Evolutionary conservation across 768 basidiomycete species (phyloP).

Genomic region (Rhodotorula kratochvilovae): DNA sequence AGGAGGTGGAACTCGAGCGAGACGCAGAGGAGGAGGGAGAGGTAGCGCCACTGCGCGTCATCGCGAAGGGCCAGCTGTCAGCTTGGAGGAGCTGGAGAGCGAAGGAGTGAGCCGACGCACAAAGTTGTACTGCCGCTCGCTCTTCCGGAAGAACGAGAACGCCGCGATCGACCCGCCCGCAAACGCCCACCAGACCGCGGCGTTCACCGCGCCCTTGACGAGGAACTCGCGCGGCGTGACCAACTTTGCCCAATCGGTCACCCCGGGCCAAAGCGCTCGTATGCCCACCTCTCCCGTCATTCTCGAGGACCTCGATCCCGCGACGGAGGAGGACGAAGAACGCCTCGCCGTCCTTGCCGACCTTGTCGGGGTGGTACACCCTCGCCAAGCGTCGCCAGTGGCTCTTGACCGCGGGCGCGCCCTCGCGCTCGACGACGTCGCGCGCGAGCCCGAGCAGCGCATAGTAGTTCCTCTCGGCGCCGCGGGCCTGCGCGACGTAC

Average conservation of each 20-base stretch:
- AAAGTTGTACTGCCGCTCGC: constrained; percentile 63
- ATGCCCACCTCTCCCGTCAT: constrained; percentile 77
- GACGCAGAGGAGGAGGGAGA: constrained; percentile 53
- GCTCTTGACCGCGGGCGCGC: constrained; percentile 54
- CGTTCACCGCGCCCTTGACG: constrained; percentile 59
- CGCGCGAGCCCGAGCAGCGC: constrained; percentile 64
- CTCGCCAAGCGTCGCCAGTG: constrained; percentile 73
- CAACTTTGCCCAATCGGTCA: constrained; percentile 62
- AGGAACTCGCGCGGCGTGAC: constrained; percentile 68
- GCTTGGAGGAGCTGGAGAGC: constrained; percentile 6
- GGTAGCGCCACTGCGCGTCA: constrained; percentile 45
- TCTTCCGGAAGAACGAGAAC: constrained; percentile 60
- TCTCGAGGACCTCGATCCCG: constrained; percentile 71
- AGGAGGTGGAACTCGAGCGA: constrained; percentile 33
- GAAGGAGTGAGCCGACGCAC: constrained; percentile 45
- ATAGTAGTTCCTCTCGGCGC: constrained; percentile 69
- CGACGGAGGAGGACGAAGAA: constrained; percentile 67
- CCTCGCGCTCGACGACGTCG: constrained; percentile 58
- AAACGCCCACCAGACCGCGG: constrained; percentile 64
- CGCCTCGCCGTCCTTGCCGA: constrained; percentile 54
- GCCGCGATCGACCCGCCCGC: constrained; percentile 59
- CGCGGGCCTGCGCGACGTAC: constrained; percentile 46
- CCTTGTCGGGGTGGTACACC: constrained; percentile 70
- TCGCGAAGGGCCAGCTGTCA: constrained; percentile 5
- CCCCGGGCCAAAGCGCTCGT: constrained; percentile 84